These are phyloP conservation scores for Neckera pumila DNA, from an alignment of 225 moss, liverwort and hornwort genomes.

Conservation along the genomic window DNA sequence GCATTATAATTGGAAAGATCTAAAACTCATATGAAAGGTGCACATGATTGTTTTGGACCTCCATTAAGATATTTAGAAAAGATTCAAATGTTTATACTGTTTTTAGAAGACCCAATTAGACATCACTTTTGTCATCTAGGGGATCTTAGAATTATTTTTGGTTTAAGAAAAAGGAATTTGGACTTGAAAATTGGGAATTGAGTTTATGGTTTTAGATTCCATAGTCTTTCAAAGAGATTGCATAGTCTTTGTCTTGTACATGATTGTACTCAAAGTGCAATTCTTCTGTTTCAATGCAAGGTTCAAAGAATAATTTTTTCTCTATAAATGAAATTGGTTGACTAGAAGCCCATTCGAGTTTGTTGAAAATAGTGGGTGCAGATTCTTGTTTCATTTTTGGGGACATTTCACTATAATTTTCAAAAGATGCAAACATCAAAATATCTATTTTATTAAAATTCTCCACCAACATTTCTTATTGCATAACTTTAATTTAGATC, in stretches of 20 bases:
- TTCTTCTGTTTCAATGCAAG: background rate
- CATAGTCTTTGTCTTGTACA: background rate
- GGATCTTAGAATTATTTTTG: background rate
- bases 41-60: background rate
- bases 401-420: background rate
- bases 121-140: background rate
- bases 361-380: background rate
- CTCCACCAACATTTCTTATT: background rate
- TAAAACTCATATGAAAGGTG: background rate
- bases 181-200: rapidly evolving
- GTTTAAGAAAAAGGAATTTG: background rate
- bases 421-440: background rate
- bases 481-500: background rate
- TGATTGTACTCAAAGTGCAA: background rate
- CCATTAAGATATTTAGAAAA: background rate
- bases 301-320: background rate
- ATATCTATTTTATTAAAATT: background rate
- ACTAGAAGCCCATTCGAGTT: background rate
- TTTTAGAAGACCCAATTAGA: background rate
- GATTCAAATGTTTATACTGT: background rate
- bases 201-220: rapidly evolving
- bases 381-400: background rate
- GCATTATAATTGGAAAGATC: background rate
- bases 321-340: background rate
- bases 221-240: no score